Evolutionary conservation across 2,329 filamentous ascomycete species (phyloP).

Genomic region (Talaromyces amestolkiae): DNA sequence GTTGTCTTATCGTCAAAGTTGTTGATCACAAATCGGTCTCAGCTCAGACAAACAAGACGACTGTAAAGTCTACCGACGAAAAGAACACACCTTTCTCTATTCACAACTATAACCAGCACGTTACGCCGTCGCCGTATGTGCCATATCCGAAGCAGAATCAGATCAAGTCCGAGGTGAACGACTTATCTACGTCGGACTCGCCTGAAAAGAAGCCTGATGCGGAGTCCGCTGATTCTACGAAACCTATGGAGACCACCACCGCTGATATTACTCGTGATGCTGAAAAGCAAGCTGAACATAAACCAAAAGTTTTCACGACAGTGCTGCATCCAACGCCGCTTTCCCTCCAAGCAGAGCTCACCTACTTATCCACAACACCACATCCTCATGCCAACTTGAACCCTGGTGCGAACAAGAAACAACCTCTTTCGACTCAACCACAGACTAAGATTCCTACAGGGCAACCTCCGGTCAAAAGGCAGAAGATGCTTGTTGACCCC

Average conservation of each 20-base stretch:
- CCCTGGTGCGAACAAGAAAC: slow-evolving; percentile 40
- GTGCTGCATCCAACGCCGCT: slow-evolving; percentile 82
- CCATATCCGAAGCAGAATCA: slow-evolving; percentile 62
- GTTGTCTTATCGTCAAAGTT: slow-evolving; percentile 89
- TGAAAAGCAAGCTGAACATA: slow-evolving; percentile 49
- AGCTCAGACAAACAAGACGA: slow-evolving; percentile 57
- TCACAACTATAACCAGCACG: slow-evolving; percentile 85
- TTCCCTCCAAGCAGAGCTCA: slow-evolving; percentile 71
- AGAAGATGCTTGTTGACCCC: slow-evolving; percentile 76
- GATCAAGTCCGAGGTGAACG: slow-evolving; percentile 28
- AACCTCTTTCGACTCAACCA: slow-evolving; percentile 43
- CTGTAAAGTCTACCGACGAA: slow-evolving; percentile 55
- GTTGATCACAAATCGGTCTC: slow-evolving; percentile 75
- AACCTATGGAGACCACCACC: slow-evolving; percentile 46
- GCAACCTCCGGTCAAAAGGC: slow-evolving; percentile 60
- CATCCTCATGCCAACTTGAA: slow-evolving; percentile 45
- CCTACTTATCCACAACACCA: slow-evolving; percentile 71
- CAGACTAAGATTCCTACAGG: slow-evolving; percentile 53
- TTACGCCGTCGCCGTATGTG: slow-evolving; percentile 83
- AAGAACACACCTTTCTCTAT: slow-evolving; percentile 74
- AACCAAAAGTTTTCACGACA: slow-evolving; percentile 67
- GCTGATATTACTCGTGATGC: slow-evolving; percentile 27
- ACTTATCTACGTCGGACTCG: slow-evolving; percentile 27
- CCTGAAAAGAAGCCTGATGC: slow-evolving; percentile 23
- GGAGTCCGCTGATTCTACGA: slow-evolving; percentile 24